These are phyloP conservation scores for Mycena sp. DNA, from an alignment of 1,284 basidiomycete genomes.

Conservation along the genomic window DNA sequence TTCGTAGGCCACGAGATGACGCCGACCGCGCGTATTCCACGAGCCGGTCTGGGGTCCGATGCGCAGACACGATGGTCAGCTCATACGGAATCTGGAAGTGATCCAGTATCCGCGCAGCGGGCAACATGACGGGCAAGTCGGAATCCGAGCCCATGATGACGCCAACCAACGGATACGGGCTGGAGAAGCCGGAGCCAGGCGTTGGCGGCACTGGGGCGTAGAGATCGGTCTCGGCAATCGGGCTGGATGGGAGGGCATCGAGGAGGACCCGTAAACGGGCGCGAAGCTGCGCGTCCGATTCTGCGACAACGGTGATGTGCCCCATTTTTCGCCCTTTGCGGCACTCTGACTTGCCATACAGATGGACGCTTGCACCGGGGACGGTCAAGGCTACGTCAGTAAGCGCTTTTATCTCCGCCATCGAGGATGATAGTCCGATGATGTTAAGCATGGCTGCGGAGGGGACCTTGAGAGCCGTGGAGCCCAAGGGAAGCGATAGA, in stretches of 20 bases:
- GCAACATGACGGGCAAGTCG: conserved; percentile 94
- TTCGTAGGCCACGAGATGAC: conserved; percentile 76
- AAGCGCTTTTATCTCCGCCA: conserved; percentile 68
- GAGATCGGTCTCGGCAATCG: conserved; percentile 58
- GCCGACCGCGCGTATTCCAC: conserved; percentile 87
- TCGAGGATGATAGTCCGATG: conserved; percentile 78
- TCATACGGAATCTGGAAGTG: conserved; percentile 90
- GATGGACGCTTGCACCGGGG: conserved; percentile 86
- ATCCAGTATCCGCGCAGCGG: conserved; percentile 88
- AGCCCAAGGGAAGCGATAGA: conserved; percentile 89
- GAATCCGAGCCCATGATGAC: conserved; percentile 99
- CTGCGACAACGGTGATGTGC: conserved; percentile 92
- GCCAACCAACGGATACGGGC: conserved; percentile 84
- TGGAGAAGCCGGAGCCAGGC: conserved; percentile 63
- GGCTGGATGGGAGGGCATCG: conserved; percentile 65
- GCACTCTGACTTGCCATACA: conserved; percentile 94
- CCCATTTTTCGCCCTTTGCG: conserved; percentile 97
- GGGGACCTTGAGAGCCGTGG: conserved; percentile 88
- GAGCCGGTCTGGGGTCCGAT: conserved; percentile 92
- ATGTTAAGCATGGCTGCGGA: conserved; percentile 96
- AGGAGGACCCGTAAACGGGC: conserved; percentile 78
- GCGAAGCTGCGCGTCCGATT: conserved; percentile 82
- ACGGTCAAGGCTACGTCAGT: conserved; percentile 66
- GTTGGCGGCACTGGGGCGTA: conserved; percentile 61
- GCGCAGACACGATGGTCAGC: conserved; percentile 95